Conservation (phyloP, 345 rosid genomes). For the Acer yangbiense region DNA sequence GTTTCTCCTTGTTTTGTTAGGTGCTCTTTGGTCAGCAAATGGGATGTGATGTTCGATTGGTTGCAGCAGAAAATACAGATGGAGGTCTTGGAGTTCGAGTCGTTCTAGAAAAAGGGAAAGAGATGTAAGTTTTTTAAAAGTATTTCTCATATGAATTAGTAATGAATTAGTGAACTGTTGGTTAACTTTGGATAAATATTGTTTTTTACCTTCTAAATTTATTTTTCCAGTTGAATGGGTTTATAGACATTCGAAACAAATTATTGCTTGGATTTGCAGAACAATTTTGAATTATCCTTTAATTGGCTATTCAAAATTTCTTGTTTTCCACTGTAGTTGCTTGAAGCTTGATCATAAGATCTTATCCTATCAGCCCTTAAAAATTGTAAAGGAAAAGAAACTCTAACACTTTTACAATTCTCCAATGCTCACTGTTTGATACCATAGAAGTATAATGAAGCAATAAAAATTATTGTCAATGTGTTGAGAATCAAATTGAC, state of each 20-base stretch:
- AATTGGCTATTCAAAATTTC: not conserved
- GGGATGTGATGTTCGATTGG: slow-evolving; percentile 32
- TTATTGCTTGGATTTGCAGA: not conserved
- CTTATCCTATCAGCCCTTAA: not conserved
- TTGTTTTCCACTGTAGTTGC: not conserved
- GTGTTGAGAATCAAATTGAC: not conserved
- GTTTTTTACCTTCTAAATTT: not conserved
- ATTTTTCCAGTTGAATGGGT: not conserved
- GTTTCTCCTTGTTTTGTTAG: slow-evolving; percentile 10
- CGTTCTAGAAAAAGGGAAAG: slow-evolving; percentile 20
- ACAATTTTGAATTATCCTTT: slow-evolving; percentile 2
- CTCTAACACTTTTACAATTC: not conserved
- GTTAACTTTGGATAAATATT: not conserved
- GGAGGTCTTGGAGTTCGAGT: slow-evolving; percentile 33
- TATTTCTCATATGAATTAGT: not conserved
- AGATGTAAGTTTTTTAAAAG: slow-evolving; percentile 18
- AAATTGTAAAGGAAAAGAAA: not conserved
- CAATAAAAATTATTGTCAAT: not conserved
- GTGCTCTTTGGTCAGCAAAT: slow-evolving; percentile 30
- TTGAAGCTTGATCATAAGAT: not conserved
- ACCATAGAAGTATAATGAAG: slow-evolving; percentile 1
- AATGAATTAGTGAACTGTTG: not conserved
- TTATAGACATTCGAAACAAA: not conserved
- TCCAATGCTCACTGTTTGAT: not conserved
- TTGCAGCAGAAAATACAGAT: slow-evolving; percentile 29